Evolutionary conservation across 306 rosid species (phyloP).

Genomic region (Purshia tridentata): DNA sequence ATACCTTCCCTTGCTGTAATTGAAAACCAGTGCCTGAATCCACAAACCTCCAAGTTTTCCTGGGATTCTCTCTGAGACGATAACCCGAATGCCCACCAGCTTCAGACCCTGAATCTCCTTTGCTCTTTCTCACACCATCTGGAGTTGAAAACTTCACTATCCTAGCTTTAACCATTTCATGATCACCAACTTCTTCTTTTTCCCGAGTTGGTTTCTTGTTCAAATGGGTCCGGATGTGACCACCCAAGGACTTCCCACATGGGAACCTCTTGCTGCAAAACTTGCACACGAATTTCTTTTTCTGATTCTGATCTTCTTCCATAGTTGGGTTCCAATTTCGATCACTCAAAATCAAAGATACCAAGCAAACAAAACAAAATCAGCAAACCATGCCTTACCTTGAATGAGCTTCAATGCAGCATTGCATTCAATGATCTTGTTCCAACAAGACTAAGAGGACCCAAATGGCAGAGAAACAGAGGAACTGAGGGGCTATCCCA

Average conservation of each 20-base stretch:
- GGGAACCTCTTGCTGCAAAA: conserved; percentile 58
- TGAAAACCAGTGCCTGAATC: conserved; percentile 38
- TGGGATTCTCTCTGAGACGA: conserved; percentile 78
- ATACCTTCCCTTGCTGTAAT: conserved; percentile 38
- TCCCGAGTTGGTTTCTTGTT: conserved; percentile 35
- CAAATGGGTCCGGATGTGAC: conserved; percentile 77
- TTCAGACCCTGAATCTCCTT: conserved; percentile 55
- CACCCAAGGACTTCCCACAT: conserved; percentile 80
- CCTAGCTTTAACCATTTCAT: conserved; percentile 21
- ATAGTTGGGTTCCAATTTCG: conserved; percentile 15
- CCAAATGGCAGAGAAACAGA: conserved; percentile 21
- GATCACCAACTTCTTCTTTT: conserved; percentile 25
- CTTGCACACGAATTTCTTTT: conserved; percentile 66
- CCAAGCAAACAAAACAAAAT: conserved; percentile 18
- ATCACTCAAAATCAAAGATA: conserved; percentile 24
- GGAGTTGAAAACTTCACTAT: conserved; percentile 35
- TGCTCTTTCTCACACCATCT: conserved; percentile 41
- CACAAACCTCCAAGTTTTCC: conserved; percentile 61
- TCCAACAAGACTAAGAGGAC: not conserved
- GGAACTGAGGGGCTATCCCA: conserved; percentile 27
- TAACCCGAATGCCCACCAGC: conserved; percentile 42
- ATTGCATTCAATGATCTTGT: conserved; percentile 38
- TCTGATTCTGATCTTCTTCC: conserved; percentile 50
- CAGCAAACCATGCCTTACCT: conserved; percentile 40
- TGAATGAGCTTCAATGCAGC: conserved; percentile 35